These are phyloP conservation scores for Fusarium sp. DNA, from an alignment of 2,329 filamentous ascomycete genomes.

Conservation along the genomic window DNA sequence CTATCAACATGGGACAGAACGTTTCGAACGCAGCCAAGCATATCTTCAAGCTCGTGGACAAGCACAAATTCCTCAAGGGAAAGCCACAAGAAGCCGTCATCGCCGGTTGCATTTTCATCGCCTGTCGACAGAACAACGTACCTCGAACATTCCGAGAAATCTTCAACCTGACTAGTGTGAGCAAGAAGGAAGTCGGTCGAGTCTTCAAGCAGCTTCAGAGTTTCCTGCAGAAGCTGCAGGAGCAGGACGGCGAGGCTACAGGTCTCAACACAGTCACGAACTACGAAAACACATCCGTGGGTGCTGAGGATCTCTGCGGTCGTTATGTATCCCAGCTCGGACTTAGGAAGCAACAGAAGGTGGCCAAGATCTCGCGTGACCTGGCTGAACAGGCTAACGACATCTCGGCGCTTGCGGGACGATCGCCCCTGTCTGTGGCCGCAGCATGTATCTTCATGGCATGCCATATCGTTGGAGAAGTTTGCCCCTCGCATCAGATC, in stretches of 20 bases:
- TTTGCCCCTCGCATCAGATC: constrained; percentile 86
- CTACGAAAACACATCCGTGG: constrained; percentile 83
- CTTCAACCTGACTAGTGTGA: constrained; percentile 90
- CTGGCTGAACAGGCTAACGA: constrained; percentile 82
- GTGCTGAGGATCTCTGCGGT: constrained; percentile 84
- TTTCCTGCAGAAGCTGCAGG: constrained; percentile 82
- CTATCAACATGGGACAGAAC: constrained; percentile 81
- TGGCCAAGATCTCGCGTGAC: constrained; percentile 82
- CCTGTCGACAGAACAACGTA: constrained; percentile 88
- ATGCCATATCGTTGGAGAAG: constrained; percentile 84
- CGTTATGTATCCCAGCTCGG: constrained; percentile 90
- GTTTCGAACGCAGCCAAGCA: constrained; percentile 93
- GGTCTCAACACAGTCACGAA: constrained; percentile 70
- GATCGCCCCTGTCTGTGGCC: constrained; percentile 92
- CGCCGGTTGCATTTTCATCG: constrained; percentile 96
- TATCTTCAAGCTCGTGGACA: constrained; percentile 94
- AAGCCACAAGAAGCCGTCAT: constrained; percentile 95
- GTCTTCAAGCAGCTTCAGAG: constrained; percentile 94
- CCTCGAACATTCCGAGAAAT: constrained; percentile 95
- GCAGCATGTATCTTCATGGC: constrained; percentile 98
- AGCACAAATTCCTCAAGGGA: constrained; percentile 93
- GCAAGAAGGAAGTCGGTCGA: constrained; percentile 96
- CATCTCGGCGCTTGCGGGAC: constrained; percentile 86
- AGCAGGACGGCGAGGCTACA: constrained; percentile 61
- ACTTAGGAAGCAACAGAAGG: constrained; percentile 75